Evolutionary conservation across 2,329 filamentous ascomycete species (phyloP).

Genomic region (Bipolaris oryzae): DNA sequence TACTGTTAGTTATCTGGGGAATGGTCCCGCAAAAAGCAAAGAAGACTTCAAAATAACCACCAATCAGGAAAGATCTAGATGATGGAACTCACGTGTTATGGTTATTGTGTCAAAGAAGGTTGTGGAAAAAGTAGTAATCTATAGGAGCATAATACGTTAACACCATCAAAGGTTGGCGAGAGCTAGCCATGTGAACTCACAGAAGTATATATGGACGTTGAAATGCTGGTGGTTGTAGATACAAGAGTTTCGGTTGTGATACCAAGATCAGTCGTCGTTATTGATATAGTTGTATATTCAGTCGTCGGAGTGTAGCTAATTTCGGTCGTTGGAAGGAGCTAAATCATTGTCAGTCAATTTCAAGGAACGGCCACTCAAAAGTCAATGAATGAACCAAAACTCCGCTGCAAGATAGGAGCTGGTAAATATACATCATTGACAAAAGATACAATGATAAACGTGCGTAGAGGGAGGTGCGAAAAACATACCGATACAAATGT

Average conservation of each 20-base stretch:
- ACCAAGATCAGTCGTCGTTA: slow-evolving; percentile 10
- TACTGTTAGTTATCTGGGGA: neutral
- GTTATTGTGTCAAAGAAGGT: slow-evolving; percentile 7
- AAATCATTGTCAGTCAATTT: neutral
- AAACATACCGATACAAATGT: slow-evolving; percentile 26
- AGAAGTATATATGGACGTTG: slow-evolving; percentile 25
- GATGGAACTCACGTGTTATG: slow-evolving; percentile 6
- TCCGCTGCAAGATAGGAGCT: too few species aligned
- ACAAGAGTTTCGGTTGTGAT: slow-evolving; percentile 21
- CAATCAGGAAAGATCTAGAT: too few species aligned
- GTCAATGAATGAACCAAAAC: too few species aligned
- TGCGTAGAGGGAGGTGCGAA: too few species aligned
- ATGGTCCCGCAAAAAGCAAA: neutral
- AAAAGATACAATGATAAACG: slow-evolving; percentile 1
- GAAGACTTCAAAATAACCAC: neutral
- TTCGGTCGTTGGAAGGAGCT: slow-evolving; percentile 26
- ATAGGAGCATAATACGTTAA: neutral
- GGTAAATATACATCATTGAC: neutral
- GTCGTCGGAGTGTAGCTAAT: slow-evolving; percentile 20
- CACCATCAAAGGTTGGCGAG: neutral
- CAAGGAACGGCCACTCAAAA: neutral
- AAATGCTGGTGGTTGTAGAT: slow-evolving; percentile 24
- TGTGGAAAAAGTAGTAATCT: slow-evolving; percentile 13
- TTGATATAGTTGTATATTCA: slow-evolving; percentile 14
- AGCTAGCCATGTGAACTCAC: slow-evolving; percentile 3